Conservation (phyloP, 2,329 filamentous ascomycete genomes). For the Nemania diffusa region DNA sequence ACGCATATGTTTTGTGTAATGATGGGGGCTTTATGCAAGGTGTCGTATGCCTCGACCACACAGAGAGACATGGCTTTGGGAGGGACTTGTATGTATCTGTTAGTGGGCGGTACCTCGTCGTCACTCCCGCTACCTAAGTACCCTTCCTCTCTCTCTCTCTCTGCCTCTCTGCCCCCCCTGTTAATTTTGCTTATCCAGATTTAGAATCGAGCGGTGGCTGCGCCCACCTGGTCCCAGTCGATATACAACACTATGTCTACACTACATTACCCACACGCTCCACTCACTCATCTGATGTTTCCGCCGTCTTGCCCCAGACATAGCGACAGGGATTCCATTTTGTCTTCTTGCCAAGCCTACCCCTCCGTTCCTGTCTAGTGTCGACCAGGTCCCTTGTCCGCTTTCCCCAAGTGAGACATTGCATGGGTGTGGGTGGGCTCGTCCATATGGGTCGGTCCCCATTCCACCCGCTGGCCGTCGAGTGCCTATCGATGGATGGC, state of each 20-base stretch:
- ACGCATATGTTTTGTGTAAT: conserved; percentile 18
- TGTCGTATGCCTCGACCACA: conserved; percentile 42
- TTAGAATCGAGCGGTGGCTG: conserved; percentile 50
- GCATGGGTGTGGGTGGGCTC: conserved; percentile 50
- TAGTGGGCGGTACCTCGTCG: conserved; percentile 40
- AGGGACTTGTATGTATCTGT: conserved; percentile 30
- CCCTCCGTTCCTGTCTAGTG: conserved; percentile 45
- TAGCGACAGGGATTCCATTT: conserved; percentile 49
- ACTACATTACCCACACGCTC: conserved; percentile 35
- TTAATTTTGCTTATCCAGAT: conserved; percentile 44
- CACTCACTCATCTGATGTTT: conserved; percentile 55
- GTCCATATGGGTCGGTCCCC: conserved; percentile 44
- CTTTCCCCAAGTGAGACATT: conserved; percentile 62
- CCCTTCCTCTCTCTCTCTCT: conserved; percentile 20
- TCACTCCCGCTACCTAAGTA: conserved; percentile 17
- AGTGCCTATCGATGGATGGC: conserved; percentile 54
- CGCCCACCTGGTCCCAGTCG: conserved; percentile 41
- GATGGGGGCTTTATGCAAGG: conserved; percentile 45
- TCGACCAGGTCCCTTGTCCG: conserved; percentile 55
- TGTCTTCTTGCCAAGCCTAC: conserved; percentile 39
- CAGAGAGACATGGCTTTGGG: conserved; percentile 15
- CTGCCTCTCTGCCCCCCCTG: conserved; percentile 16
- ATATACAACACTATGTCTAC: conserved; percentile 38
- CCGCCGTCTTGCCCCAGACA: conserved; percentile 56
- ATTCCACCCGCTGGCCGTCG: conserved; percentile 51